phyloP scores from a whole-genome alignment of 805 yeast species.

The Torulaspora maleeae region DNA sequence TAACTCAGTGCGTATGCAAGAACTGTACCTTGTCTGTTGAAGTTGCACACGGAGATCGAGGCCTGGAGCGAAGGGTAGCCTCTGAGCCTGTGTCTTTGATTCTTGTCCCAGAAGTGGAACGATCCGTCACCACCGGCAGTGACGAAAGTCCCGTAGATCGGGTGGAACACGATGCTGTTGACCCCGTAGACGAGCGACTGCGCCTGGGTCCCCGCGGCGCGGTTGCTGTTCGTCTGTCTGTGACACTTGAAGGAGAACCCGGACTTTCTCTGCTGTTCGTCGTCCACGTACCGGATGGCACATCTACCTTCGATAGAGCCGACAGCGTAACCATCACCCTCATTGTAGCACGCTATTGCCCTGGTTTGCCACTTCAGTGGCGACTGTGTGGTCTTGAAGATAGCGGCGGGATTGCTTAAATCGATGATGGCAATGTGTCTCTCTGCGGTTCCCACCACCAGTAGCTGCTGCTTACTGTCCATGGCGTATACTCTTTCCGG shows the following conservation, averaged over 20 bases:
- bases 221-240: slow-evolving; percentile 50
- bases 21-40: slow-evolving; percentile 77
- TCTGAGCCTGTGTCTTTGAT: slow-evolving; percentile 79
- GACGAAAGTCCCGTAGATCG: slow-evolving; percentile 81
- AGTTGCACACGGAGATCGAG: slow-evolving; percentile 70
- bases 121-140: slow-evolving; percentile 96
- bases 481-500: slow-evolving; percentile 90
- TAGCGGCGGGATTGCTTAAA: slow-evolving; percentile 73
- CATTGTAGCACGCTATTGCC: slow-evolving; percentile 76
- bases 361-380: slow-evolving; percentile 91
- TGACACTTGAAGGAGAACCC: slow-evolving; percentile 96
- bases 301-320: slow-evolving; percentile 96
- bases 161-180: slow-evolving; percentile 80
- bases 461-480: slow-evolving; percentile 74
- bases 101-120: slow-evolving; percentile 94
- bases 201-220: slow-evolving; percentile 45
- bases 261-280: slow-evolving; percentile 59
- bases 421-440: slow-evolving; percentile 74
- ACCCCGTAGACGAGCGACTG: slow-evolving; percentile 74
- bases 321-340: slow-evolving; percentile 86
- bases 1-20: slow-evolving; percentile 90
- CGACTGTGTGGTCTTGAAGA: slow-evolving; percentile 66
- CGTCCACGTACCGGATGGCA: slow-evolving; percentile 88
- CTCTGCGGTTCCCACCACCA: slow-evolving; percentile 94
- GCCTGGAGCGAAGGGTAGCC: slow-evolving; percentile 65